These are phyloP conservation scores for Plantago major DNA, from an alignment of 257 asterid species.

Conservation along the genomic window DNA sequence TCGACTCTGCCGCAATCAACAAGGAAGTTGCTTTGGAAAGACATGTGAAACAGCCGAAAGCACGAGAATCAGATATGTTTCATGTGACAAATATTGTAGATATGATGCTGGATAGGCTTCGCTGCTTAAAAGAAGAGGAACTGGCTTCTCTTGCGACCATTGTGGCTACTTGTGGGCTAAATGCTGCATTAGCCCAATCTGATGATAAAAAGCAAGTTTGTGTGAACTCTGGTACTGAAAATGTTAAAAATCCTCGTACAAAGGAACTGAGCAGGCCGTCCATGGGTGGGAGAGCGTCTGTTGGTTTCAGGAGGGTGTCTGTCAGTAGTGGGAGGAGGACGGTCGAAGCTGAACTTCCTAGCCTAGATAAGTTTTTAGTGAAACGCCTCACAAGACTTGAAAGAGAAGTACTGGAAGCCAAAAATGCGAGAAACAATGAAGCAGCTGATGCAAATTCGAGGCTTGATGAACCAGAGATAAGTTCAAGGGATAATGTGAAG, in stretches of 20 bases:
- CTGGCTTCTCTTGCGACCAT: constrained; percentile 95
- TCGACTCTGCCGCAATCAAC: background rate
- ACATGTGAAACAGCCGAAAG: constrained; percentile 28
- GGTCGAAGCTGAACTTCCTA: constrained; percentile 51
- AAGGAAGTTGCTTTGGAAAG: constrained; percentile 20
- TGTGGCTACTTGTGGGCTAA: constrained; percentile 88
- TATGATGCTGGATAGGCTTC: constrained; percentile 78
- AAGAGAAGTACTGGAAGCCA: constrained; percentile 85
- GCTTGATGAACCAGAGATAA: constrained; percentile 16
- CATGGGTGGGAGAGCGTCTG: constrained; percentile 18
- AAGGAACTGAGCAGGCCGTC: constrained; percentile 33
- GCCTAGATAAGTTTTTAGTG: constrained; percentile 79
- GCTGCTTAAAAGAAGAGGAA: constrained; percentile 70
- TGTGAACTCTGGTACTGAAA: constrained; percentile 13
- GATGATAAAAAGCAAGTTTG: constrained; percentile 25
- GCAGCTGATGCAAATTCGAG: too few species aligned
- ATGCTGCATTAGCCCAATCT: constrained; percentile 65
- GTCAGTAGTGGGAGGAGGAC: constrained; percentile 16
- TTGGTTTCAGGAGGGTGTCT: constrained; percentile 28
- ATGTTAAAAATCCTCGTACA: constrained; percentile 15
- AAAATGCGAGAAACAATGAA: constrained; percentile 53
- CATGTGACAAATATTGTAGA: constrained; percentile 42
- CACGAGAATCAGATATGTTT: constrained; percentile 36
- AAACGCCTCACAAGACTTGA: constrained; percentile 84
- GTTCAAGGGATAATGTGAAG: constrained; percentile 25